Conservation (phyloP, 192 early-diverging fungal species). For the Backusella mclennaniae region DNA sequence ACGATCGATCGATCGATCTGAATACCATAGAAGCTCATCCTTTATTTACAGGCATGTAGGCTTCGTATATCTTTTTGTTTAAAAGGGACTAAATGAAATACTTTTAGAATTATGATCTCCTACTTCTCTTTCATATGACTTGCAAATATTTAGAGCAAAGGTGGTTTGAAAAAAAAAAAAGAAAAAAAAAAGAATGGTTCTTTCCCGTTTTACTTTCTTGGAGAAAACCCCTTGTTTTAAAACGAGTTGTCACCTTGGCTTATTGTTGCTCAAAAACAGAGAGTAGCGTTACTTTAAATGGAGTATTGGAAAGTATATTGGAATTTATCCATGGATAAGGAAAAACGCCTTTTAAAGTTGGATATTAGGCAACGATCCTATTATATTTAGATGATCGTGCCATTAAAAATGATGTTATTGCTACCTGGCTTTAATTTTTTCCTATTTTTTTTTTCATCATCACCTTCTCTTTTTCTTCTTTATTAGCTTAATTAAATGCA, state of each 20-base stretch:
- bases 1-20: neutral
- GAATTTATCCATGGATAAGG: no score
- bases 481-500: neutral
- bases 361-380: neutral
- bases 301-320: neutral
- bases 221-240: neutral
- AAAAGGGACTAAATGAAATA: neutral
- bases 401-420: neutral
- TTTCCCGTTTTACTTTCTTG: neutral
- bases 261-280: neutral
- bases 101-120: neutral
- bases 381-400: neutral
- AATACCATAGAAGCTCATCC: neutral
- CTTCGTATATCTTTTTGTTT: neutral
- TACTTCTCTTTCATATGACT: constrained; percentile 1
- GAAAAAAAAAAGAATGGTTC: neutral
- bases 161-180: neutral
- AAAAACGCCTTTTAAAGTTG: neutral
- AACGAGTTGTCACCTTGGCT: neutral
- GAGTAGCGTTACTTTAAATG: neutral
- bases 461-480: neutral
- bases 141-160: neutral
- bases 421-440: neutral
- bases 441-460: neutral
- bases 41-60: neutral